A percentile compares a stretch with the other conserved stretches of the same genome.
Evolutionary conservation across 2,329 filamentous ascomycete genomes (phyloP).

Genomic region (Penicillium sp.): DNA sequence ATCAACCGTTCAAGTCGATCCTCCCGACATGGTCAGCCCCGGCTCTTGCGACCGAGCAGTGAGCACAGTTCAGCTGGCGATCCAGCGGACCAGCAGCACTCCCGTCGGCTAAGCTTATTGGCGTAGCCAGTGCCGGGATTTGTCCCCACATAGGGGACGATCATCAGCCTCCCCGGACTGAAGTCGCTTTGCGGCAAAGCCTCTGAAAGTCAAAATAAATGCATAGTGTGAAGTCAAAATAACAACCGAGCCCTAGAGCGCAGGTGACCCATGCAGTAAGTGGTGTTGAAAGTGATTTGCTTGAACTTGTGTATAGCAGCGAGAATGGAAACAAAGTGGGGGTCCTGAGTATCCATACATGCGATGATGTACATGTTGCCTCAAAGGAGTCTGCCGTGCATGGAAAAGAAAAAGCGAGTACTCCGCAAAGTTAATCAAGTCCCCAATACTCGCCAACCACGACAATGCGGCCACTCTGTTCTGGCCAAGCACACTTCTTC

Average conservation of each 20-base stretch:
- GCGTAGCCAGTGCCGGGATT: not conserved
- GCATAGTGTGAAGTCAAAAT: not conserved
- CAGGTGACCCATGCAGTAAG: not conserved
- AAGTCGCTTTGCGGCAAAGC: not conserved
- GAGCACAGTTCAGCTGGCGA: constrained; percentile 15
- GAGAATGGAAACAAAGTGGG: not conserved
- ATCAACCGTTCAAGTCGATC: not conserved
- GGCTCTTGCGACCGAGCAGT: constrained; percentile 7
- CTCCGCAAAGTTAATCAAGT: not conserved
- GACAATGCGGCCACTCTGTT: too few relatives aligned
- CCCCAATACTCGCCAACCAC: not conserved
- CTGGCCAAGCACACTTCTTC: not conserved
- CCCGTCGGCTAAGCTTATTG: constrained; percentile 13
- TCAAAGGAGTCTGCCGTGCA: not conserved
- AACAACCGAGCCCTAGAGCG: not conserved
- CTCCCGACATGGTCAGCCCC: not conserved
- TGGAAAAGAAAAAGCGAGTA: not conserved
- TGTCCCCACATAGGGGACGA: constrained; percentile 12
- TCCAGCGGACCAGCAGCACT: constrained; percentile 12
- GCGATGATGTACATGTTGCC: not conserved
- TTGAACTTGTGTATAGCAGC: not conserved
- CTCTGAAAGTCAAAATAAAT: not conserved
- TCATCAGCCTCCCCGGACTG: constrained; percentile 13
- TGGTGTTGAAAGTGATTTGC: not conserved
- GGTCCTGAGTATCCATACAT: not conserved